These are phyloP conservation scores for Gaertneriomyces sp. DNA, from an alignment of 192 early-diverging fungal species.

Conservation along the genomic window DNA sequence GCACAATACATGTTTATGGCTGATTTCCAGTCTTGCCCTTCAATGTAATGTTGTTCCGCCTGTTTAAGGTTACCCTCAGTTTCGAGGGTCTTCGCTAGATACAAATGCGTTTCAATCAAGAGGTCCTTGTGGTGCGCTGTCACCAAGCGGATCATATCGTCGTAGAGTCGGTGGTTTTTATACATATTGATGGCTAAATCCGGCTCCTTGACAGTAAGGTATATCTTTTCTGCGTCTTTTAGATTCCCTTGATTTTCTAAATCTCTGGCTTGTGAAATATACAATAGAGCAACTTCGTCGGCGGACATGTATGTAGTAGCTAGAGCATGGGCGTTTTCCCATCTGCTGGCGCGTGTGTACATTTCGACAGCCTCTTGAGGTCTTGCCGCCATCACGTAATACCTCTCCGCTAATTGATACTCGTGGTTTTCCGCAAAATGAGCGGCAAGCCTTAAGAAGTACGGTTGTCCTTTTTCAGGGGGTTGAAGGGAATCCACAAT, in stretches of 20 bases:
- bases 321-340: constrained; percentile 61
- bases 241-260: constrained; percentile 57
- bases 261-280: constrained; percentile 59
- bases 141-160: constrained; percentile 63
- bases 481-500: constrained; percentile 59
- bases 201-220: constrained; percentile 58
- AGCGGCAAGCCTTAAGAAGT: constrained; percentile 50
- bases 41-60: constrained; percentile 63
- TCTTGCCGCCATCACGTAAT: constrained; percentile 50
- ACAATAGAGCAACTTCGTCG: constrained; percentile 55
- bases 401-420: constrained; percentile 51
- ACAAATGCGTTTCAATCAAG: constrained; percentile 58
- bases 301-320: constrained; percentile 57
- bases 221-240: constrained; percentile 63
- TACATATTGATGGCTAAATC: constrained; percentile 71
- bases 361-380: constrained; percentile 67
- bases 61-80: constrained; percentile 58
- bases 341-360: constrained; percentile 56
- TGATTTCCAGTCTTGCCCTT: constrained; percentile 60
- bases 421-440: constrained; percentile 52
- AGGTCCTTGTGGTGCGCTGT: constrained; percentile 61
- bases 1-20: constrained; percentile 69
- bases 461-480: constrained; percentile 45
- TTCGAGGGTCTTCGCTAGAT: constrained; percentile 59
- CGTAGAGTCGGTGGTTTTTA: constrained; percentile 65